Evolutionary conservation across 1,284 basidiomycete species (phyloP), one percentile per base, ranked within the genome.

Genomic region (Vanrija sp.): DNA sequence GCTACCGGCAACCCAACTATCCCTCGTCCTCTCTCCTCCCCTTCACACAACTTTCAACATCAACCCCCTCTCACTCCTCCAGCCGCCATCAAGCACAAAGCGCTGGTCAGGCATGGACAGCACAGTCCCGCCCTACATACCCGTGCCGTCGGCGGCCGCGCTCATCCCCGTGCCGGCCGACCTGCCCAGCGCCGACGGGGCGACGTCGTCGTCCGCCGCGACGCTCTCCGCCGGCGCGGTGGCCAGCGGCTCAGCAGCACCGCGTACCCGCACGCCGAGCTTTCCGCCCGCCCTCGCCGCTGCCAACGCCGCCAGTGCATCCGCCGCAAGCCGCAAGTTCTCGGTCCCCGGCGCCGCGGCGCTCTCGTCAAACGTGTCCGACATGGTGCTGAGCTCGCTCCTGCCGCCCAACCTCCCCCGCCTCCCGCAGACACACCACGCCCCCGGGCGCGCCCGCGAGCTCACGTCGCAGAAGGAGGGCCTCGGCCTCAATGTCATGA

Each of bases 391-490:
- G 3, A 65, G 61, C 6, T 69, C 66, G 0, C 53, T 74, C 8
- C 41, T 74, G 3, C 72, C 72, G 7, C 59, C 71, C 0, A 72
- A 72, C 46, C 46, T 74, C 8, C 72, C 72, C 8, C 71, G 71
- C 39, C 45, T 71, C 19, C 61, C 68, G 15, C 37, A 60, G 12
- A 35, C 41, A 4, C 51, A 37, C 20, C 25, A 41, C 4, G 37
- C 53, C 1, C 50, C 47, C 16, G 59, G 55, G 5, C 41, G 45
- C 14, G 51, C 41, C 3, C 47, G 67, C 35, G 65, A 68, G 49
- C 56, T 76, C 42, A 73, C 68, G 31, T 66, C 64, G 5, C 73
- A 75, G 57, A 51, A 64, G 41, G 71, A 75, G 45, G 57, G 59
- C 18, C 57, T 76, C 35, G 71, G 68, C 46, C 47, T 76, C 14